phyloP scores from a whole-genome alignment of 1,284 basidiomycete species.

The Filobasidium uniguttulatum region DNA sequence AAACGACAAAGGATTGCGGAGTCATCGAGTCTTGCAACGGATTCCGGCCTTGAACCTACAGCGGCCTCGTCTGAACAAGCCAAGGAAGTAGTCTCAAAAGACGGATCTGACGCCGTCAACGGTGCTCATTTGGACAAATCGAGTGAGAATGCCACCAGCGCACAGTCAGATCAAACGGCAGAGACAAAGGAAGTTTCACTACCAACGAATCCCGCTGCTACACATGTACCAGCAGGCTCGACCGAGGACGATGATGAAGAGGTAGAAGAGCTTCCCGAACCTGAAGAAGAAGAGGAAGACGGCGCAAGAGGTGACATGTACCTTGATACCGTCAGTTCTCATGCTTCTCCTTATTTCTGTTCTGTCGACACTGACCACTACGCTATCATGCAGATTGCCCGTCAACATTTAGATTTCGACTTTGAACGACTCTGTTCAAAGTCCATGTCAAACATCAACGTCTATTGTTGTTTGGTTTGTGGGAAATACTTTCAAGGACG shows the following conservation, averaged over 20 bases:
- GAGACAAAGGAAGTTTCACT: neutral
- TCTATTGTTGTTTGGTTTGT: conserved; percentile 93
- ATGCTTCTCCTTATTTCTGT: neutral
- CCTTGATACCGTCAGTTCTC: conserved; percentile 67
- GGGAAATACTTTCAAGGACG: conserved; percentile 98
- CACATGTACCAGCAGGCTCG: too few relatives aligned
- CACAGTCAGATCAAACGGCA: too few relatives aligned
- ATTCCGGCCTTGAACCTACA: too few relatives aligned
- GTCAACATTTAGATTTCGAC: conserved; percentile 86
- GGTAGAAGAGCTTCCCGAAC: conserved; percentile 19
- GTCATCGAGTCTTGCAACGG: neutral
- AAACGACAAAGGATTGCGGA: conserved; percentile 23
- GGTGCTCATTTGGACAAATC: neutral
- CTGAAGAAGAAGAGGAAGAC: conserved; percentile 37
- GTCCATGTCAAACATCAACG: conserved; percentile 88
- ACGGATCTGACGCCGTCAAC: too few relatives aligned
- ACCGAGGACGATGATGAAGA: conserved; percentile 42
- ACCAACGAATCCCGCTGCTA: neutral
- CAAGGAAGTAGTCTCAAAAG: too few relatives aligned
- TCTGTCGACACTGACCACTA: conserved; percentile 10
- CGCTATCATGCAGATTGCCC: conserved; percentile 53
- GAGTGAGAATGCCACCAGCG: too few relatives aligned
- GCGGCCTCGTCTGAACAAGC: too few relatives aligned
- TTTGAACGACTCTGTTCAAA: conserved; percentile 98
- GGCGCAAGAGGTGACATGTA: conserved; percentile 70